Base-by-base conservation (phyloP, 2,329 filamentous ascomycete species). In the Epichloe sibirici region DNA sequence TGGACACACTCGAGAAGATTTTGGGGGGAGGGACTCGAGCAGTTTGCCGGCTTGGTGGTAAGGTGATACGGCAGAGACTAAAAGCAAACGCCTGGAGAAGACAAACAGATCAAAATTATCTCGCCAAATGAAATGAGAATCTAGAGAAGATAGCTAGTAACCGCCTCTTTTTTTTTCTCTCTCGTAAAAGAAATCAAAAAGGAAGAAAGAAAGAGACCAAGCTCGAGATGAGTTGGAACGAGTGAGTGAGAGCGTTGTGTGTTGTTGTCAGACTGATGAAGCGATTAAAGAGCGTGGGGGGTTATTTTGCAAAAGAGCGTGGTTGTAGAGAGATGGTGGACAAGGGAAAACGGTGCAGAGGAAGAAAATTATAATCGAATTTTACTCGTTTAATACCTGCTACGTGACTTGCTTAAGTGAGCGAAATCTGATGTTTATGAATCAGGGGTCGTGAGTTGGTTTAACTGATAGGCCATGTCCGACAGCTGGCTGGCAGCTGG, bases 401-500 rank as follows among this genome's bases (percentile, higher is more conserved):
- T 51, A 47, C 23, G 49, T 42, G 43, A n/a, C 23, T 40, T 46
- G 43, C 13, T 37, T 15, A 51, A 42, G 49, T 51, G 49, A 51
- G 49, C 44, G 25, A 23, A 37, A 42, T 51, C 15, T 51, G 49
- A 51, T 28, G 43, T 21, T 17, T 39, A 25, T 51, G 49, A 51
- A 51, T 51, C 49, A 47, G 37, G 44, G 37, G 17, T 42, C 17
- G 35, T n/a, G 40, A 31, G 9, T 21, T 40, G 40, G 13, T 21
- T n/a, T 21, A n/a, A 46, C 31, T 31, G n/a, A 13, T 37, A 21
- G 45, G 48, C n/a, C 48, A 48, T 55, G 48, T 40, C 40, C 21
- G 47, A 47, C 54, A 54, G 51, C 46, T 54, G 51, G 49, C 45
- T 46, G 44, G 56, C 44, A 51, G 25, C 43, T 48, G 45, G 34